Conservation (phyloP, 352 stramenopile species). For the Phytophthora uliginosa region DNA sequence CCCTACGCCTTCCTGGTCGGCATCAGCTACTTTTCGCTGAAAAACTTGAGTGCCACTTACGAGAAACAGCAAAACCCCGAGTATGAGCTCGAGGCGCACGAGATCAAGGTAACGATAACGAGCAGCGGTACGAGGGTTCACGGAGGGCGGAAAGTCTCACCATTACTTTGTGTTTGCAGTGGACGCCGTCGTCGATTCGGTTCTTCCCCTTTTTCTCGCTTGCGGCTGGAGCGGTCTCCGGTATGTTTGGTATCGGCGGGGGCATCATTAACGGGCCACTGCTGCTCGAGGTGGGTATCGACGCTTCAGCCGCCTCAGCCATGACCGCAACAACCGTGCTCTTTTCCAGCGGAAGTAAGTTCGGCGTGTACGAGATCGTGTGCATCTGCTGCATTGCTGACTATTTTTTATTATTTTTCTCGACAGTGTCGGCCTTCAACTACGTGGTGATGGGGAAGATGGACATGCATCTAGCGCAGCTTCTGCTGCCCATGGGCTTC, state of each 20-base stretch:
- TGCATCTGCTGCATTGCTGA: background rate
- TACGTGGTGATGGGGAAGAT: conserved; percentile 64
- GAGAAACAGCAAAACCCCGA: conserved; percentile 56
- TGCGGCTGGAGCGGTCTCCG: conserved; percentile 92
- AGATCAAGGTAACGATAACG: conserved; percentile 36
- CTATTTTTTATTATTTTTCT: background rate
- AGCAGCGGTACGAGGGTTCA: background rate
- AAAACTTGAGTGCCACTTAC: conserved; percentile 63
- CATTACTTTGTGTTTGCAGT: conserved; percentile 31
- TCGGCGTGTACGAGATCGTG: background rate
- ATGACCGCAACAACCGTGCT: conserved; percentile 89
- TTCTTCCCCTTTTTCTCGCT: conserved; percentile 93
- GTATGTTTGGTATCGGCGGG: conserved; percentile 97
- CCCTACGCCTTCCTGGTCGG: conserved; percentile 78
- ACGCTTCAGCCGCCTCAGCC: conserved; percentile 83
- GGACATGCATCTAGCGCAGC: conserved; percentile 51
- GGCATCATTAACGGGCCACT: conserved; percentile 97
- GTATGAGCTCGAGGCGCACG: conserved; percentile 57
- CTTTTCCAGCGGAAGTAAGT: conserved; percentile 76
- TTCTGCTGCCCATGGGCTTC: conserved; percentile 75
- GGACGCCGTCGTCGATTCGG: conserved; percentile 68
- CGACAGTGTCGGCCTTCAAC: conserved; percentile 69
- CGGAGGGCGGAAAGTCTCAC: conserved; percentile 16
- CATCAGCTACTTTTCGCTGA: conserved; percentile 74
- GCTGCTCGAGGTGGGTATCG: conserved; percentile 95